Percentiles rank a stretch among this genome's conserved stretches.
Conservation (phyloP, 192 early-diverging fungal genomes). For the Coemansia sp. region DNA sequence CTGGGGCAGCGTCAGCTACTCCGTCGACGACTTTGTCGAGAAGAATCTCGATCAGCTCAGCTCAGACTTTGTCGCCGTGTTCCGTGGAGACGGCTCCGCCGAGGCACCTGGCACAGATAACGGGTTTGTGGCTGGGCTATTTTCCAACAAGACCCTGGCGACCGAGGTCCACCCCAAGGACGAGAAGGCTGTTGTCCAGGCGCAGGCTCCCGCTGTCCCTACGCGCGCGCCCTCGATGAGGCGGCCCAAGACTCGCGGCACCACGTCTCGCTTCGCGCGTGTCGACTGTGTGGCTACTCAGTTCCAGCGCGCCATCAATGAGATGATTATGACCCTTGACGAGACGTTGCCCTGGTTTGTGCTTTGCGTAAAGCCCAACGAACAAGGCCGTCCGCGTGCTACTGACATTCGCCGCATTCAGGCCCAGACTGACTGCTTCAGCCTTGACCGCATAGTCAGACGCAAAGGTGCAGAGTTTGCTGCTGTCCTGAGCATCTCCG, state of each 20-base stretch:
- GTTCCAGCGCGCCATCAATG: constrained; percentile 68
- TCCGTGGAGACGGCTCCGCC: constrained; percentile 65
- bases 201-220: constrained; percentile 73
- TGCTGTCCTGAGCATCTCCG: constrained; percentile 35
- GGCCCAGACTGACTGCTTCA: constrained; percentile 37
- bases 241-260: constrained; percentile 65
- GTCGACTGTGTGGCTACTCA: constrained; percentile 67
- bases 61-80: constrained; percentile 82
- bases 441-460: constrained; percentile 32
- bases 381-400: constrained; percentile 32
- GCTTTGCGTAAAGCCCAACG: constrained; percentile 64
- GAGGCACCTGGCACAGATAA: constrained; percentile 64
- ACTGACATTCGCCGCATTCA: constrained; percentile 51
- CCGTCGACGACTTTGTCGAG: constrained; percentile 79
- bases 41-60: constrained; percentile 79
- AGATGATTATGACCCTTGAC: constrained; percentile 68
- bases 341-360: constrained; percentile 79
- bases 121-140: constrained; percentile 75
- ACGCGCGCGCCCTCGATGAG: constrained; percentile 64
- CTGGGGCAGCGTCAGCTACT: constrained; percentile 63
- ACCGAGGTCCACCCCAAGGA: constrained; percentile 80
- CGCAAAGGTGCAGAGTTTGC: constrained; percentile 52
- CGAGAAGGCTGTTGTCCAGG: constrained; percentile 71
- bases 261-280: constrained; percentile 55
- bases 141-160: constrained; percentile 71